Conservation (phyloP, 2,329 filamentous ascomycete genomes). For the Ceratocystis alfenasii region DNA sequence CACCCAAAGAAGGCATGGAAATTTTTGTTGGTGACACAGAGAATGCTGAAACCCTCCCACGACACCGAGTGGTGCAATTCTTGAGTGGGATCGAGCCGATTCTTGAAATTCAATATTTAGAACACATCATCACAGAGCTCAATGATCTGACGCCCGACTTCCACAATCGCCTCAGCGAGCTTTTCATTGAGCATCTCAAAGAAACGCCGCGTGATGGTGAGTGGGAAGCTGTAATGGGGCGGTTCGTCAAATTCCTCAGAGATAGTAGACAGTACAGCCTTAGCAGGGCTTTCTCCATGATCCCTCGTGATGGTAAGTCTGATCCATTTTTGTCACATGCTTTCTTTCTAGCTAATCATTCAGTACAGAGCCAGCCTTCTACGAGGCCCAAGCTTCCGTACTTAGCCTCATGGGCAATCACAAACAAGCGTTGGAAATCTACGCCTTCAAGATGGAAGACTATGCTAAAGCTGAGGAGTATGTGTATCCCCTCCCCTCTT, state of each 20-base stretch:
- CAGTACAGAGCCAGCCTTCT: constrained; percentile 62
- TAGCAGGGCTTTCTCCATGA: constrained; percentile 59
- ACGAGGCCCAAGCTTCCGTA: constrained; percentile 79
- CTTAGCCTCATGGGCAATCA: constrained; percentile 92
- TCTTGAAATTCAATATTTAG: constrained; percentile 71
- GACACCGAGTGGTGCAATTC: constrained; percentile 63
- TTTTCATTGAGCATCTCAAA: constrained; percentile 49
- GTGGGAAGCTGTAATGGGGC: constrained; percentile 48
- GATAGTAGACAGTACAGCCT: constrained; percentile 71
- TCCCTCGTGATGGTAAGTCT: constrained; percentile 64
- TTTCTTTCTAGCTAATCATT: constrained; percentile 17
- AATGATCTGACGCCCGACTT: constrained; percentile 75
- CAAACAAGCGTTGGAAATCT: constrained; percentile 91
- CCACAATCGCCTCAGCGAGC: constrained; percentile 69
- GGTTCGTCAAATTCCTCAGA: constrained; percentile 62
- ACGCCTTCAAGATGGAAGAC: constrained; percentile 85
- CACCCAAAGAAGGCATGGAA: constrained; percentile 73
- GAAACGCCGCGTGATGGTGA: constrained; percentile 35
- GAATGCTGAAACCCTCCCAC: constrained; percentile 80
- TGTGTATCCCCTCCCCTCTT: constrained; percentile 27
- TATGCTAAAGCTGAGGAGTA: constrained; percentile 88
- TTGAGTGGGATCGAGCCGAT: constrained; percentile 55
- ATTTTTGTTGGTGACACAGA: constrained; percentile 87
- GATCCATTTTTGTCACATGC: not conserved
- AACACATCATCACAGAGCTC: constrained; percentile 81